Evolutionary conservation across 306 rosid species (phyloP).

Genomic region (Canavalia ensiformis): DNA sequence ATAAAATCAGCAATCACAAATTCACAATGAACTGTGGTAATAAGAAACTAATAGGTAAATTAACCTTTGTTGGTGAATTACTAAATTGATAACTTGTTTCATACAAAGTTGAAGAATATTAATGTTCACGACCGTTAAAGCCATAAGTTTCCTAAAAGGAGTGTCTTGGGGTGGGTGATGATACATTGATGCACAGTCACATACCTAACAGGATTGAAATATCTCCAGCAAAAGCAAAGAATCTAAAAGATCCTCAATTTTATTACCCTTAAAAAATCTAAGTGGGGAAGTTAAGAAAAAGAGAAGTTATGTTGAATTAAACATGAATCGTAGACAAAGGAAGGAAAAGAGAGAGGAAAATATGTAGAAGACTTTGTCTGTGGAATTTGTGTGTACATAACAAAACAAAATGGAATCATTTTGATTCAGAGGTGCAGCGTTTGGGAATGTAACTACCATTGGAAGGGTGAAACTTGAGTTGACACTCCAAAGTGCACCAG

Average conservation of each 20-base stretch:
- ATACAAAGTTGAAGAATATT: background rate
- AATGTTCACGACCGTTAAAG: slow-evolving; percentile 22
- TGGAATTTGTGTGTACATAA: slow-evolving; percentile 29
- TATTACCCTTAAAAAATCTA: slow-evolving; percentile 44
- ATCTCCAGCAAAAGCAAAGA: slow-evolving; percentile 51
- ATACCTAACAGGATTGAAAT: slow-evolving; percentile 40
- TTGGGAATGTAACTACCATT: slow-evolving; percentile 65
- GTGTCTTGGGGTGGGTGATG: background rate
- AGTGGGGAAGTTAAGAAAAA: background rate
- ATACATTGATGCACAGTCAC: slow-evolving; percentile 19
- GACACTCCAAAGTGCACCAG: slow-evolving; percentile 66
- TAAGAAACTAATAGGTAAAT: background rate
- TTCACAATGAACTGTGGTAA: too few relatives aligned
- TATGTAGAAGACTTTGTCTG: slow-evolving; percentile 8
- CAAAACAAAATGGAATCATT: slow-evolving; percentile 52
- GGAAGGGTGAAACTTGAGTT: slow-evolving; percentile 64
- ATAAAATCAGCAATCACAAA: background rate
- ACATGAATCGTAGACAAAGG: background rate
- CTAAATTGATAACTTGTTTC: slow-evolving; percentile 7
- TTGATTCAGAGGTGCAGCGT: slow-evolving; percentile 70
- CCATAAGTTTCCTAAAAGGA: slow-evolving; percentile 40
- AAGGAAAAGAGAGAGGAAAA: too few relatives aligned
- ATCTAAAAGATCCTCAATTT: slow-evolving; percentile 42
- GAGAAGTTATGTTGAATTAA: background rate
- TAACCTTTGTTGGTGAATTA: background rate